A percentile compares a stretch with the other conserved stretches of the same genome.
phyloP scores from a whole-genome alignment of 148 eudicot genomes.

The Silene latifolia region DNA sequence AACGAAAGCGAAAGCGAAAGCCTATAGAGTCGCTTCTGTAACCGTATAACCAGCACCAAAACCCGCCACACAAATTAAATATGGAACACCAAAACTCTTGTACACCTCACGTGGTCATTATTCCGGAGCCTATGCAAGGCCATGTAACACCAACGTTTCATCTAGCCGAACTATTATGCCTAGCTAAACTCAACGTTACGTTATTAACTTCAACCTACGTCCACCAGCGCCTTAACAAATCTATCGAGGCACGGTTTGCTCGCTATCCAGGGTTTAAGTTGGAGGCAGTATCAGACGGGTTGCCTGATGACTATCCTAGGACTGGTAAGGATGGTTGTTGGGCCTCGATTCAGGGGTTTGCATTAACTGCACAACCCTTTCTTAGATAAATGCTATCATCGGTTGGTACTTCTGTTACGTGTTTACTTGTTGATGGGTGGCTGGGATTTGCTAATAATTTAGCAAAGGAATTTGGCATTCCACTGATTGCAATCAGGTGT shows the following conservation, averaged over 20 bases:
- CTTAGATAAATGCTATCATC: constrained; percentile 4
- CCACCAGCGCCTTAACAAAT: constrained; percentile 6
- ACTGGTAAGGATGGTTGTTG: neutral
- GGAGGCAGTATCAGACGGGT: constrained; percentile 3
- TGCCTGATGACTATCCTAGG: constrained; percentile 7
- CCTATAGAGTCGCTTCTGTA: no score
- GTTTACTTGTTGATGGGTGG: neutral
- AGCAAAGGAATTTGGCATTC: constrained; percentile 3
- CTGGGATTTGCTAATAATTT: neutral
- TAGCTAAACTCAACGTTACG: neutral
- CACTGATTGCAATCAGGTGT: neutral
- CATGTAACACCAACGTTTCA: constrained; percentile 17
- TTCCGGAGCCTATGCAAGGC: constrained; percentile 11
- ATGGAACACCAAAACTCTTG: neutral
- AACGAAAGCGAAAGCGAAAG: no score
- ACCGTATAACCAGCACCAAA: no score
- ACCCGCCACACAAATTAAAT: neutral
- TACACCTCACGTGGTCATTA: constrained; percentile 10
- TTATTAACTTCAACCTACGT: neutral
- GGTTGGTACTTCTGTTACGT: constrained; percentile 8
- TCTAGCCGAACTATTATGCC: neutral
- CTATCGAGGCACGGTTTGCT: neutral
- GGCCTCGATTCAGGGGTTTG: constrained; percentile 3
- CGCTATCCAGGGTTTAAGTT: neutral
- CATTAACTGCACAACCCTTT: neutral